Conservation (phyloP, 805 yeast genomes). For the Hemisphaericaspora nanyangensis region DNA sequence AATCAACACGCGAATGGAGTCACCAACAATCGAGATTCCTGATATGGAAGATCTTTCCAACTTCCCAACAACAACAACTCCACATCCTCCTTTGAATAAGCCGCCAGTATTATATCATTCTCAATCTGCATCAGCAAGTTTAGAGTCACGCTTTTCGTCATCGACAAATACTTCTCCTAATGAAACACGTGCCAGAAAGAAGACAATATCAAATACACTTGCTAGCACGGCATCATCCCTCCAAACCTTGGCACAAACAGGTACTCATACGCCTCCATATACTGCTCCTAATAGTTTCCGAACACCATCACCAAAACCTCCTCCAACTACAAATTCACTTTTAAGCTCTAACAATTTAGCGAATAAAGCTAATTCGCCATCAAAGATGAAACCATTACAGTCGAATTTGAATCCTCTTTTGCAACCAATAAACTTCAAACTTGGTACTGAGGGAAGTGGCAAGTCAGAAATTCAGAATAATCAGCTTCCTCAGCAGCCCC, state of each 20-base stretch:
- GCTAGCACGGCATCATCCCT: conserved; percentile 22
- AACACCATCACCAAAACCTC: conserved; percentile 37
- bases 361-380: conserved; percentile 31
- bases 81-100: conserved; percentile 29
- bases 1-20: conserved; percentile 37
- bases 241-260: conserved; percentile 20
- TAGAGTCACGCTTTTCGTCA: conserved; percentile 27
- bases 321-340: conserved; percentile 16
- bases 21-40: conserved; percentile 70
- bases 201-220: conserved; percentile 36
- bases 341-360: conserved; percentile 12
- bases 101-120: conserved; percentile 43
- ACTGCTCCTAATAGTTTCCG: conserved; percentile 29
- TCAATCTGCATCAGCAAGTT: conserved; percentile 39
- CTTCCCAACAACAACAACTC: conserved; percentile 10
- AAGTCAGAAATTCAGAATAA: conserved; percentile 1
- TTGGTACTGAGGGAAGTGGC: conserved; percentile 1
- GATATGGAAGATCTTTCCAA: conserved; percentile 47
- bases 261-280: conserved; percentile 37
- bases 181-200: conserved; percentile 31
- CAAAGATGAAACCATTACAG: conserved; percentile 50
- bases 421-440: conserved; percentile 53
- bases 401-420: conserved; percentile 43
- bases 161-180: conserved; percentile 15
- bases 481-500: conserved; percentile 7